These are phyloP conservation scores for Sugiyamaella grinbergsii DNA, from an alignment of 1,139 yeast genomes.

Conservation along the genomic window DNA sequence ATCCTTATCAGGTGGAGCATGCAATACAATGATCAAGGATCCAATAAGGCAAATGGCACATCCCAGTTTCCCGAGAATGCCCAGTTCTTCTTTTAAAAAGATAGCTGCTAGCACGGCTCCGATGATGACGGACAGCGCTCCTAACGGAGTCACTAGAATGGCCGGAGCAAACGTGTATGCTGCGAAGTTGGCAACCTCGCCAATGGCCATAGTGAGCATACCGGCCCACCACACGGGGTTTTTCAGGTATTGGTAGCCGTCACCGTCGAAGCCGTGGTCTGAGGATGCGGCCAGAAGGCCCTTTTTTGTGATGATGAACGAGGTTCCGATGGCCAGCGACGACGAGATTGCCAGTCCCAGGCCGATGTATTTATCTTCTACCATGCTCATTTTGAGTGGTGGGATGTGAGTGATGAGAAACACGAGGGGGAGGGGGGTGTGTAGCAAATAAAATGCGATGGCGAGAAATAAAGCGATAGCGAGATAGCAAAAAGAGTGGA, in stretches of 20 bases:
- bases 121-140: conserved; percentile 85
- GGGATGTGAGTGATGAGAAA: conserved; percentile 10
- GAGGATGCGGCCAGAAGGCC: conserved; percentile 76
- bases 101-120: conserved; percentile 86
- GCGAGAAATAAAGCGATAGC: background rate
- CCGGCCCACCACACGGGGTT: conserved; percentile 98
- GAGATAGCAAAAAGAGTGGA: conserved; percentile 1
- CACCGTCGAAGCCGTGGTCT: conserved; percentile 58
- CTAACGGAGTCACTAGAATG: conserved; percentile 85
- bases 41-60: conserved; percentile 91
- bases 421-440: no score
- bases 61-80: conserved; percentile 89
- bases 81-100: conserved; percentile 82
- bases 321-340: conserved; percentile 86
- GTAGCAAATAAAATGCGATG: background rate
- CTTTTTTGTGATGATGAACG: conserved; percentile 85
- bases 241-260: conserved; percentile 67
- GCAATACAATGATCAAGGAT: conserved; percentile 83
- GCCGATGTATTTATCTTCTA: conserved; percentile 85
- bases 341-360: conserved; percentile 85
- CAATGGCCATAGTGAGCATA: conserved; percentile 85
- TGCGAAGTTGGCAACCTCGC: conserved; percentile 90
- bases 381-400: conserved; percentile 27
- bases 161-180: conserved; percentile 97
- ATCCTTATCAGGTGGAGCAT: conserved; percentile 93